A percentile compares a stretch with the other conserved stretches of the same genome.
These are phyloP conservation scores for Paramyrothecium sp. DNA, from an alignment of 2,329 filamentous ascomycete species.

Conservation along the genomic window DNA sequence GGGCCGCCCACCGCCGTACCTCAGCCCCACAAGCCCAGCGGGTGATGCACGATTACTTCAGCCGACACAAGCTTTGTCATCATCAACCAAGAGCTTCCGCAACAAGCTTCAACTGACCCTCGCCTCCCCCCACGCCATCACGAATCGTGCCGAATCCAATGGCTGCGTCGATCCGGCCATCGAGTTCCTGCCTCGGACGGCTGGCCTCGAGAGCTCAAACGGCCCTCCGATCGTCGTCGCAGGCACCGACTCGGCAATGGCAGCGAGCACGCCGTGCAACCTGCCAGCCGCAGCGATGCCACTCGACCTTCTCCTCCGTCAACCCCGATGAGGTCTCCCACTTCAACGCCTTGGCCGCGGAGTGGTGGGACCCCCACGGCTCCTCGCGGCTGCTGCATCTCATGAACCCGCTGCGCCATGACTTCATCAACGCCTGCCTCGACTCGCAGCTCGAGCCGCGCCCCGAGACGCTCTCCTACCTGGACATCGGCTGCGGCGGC, in stretches of 20 bases:
- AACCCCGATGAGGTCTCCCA: slow-evolving; percentile 88
- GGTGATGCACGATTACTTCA: not conserved
- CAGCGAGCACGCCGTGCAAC: not conserved
- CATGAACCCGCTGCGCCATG: slow-evolving; percentile 96
- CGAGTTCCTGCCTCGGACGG: not conserved
- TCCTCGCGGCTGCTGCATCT: slow-evolving; percentile 89
- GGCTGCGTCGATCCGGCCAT: not conserved
- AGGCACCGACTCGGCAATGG: not conserved
- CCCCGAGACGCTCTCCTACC: slow-evolving; percentile 57
- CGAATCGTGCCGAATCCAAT: not conserved
- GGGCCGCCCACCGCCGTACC: too few species aligned
- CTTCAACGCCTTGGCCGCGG: slow-evolving; percentile 88
- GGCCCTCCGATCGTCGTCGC: too few species aligned
- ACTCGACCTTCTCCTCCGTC: slow-evolving; percentile 62
- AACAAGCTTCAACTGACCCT: not conserved
- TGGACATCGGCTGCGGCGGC: slow-evolving; percentile 93
- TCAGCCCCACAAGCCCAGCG: not conserved
- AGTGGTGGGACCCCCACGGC: slow-evolving; percentile 97
- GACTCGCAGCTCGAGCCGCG: slow-evolving; percentile 44
- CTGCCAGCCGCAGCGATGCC: not conserved
- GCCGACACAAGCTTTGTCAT: not conserved
- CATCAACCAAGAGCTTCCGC: not conserved
- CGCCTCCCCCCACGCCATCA: not conserved
- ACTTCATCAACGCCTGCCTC: slow-evolving; percentile 79
- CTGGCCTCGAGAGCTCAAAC: not conserved